Evolutionary conservation across 192 early-diverging fungal genomes (phyloP), one percentile per base, ranked within the genome.

Genomic region (Podila epicladia): DNA sequence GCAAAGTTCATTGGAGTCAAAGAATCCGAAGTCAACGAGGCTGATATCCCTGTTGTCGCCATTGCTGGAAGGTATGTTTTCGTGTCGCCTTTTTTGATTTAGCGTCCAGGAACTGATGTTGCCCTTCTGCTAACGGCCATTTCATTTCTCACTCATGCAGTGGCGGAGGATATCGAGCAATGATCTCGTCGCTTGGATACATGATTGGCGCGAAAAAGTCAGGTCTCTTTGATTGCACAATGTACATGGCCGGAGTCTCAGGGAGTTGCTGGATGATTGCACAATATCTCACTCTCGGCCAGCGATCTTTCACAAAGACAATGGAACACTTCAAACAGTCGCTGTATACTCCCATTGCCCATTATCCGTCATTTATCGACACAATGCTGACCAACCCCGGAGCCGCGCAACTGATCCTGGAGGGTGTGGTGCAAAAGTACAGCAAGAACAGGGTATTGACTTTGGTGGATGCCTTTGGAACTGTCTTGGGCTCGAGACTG

Each of bases 121-220:
- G 9, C 15, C 20, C 20, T 26, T 41, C 38, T 41, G 38, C 12
- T 41, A 41, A 11, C 38, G 38, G 3, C 48, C 13, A n/a, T 26
- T 4, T 59, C 19, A 0, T 32, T 22, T 7, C 67, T 49, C 28
- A 28, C 58, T 19, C 49, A 29, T 29, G 5, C 28, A 92, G 91
- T 67, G 95, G 95, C 33, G 95, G 95, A 15, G 95, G 95, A 2
- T 94, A 90, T 76, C 90, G 94, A 7, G 94, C 95, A 9, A 96
- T 96, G 95, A 73, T 95, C 41, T 89, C 91, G 12, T 90, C 88
- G 7, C 58, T 73, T n/a, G 84, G 94, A 12, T 94, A 91, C 65
- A 74, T 93, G 62, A 86, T 86, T 4, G 91, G 87, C 1, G 89
- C 93, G 82, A 75, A 93, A 28, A 80, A 92, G 17, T 77, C 89